Conservation (phyloP, 1,284 basidiomycete species). For the Schizophyllum amplum region DNA sequence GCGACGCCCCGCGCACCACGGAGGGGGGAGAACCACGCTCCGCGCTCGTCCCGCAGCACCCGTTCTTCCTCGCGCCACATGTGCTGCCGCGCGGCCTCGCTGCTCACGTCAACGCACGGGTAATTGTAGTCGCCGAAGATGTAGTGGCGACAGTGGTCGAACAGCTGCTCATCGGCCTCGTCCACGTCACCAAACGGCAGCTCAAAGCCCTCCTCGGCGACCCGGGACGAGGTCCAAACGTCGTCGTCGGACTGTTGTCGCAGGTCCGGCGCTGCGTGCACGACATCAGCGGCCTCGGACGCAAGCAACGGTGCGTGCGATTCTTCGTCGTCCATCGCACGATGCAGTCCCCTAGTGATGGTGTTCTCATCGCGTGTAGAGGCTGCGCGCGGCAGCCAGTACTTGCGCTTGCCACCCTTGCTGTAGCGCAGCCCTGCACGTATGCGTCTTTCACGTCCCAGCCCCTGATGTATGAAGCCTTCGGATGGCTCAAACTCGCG, state of each 20-base stretch:
- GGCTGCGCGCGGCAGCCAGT: slow-evolving; percentile 75
- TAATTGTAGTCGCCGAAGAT: slow-evolving; percentile 92
- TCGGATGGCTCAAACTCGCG: slow-evolving; percentile 94
- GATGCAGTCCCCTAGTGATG: slow-evolving; percentile 33
- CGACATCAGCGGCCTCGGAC: slow-evolving; percentile 55
- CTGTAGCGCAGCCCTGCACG: slow-evolving; percentile 87
- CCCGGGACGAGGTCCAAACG: slow-evolving; percentile 26
- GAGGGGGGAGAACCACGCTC: slow-evolving; percentile 59
- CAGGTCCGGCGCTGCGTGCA: slow-evolving; percentile 58
- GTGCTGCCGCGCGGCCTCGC: slow-evolving; percentile 52
- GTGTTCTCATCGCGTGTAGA: slow-evolving; percentile 27
- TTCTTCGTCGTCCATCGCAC: slow-evolving; percentile 41
- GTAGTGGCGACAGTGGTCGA: slow-evolving; percentile 59
- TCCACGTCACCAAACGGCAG: slow-evolving; percentile 53
- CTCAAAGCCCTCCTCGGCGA: slow-evolving; percentile 48
- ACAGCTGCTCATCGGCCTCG: slow-evolving; percentile 60
- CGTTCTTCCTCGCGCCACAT: slow-evolving; percentile 73
- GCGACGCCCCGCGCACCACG: slow-evolving; percentile 33
- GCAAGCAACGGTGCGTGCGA: slow-evolving; percentile 73
- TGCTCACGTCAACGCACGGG: slow-evolving; percentile 80
- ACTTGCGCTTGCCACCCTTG: slow-evolving; percentile 81
- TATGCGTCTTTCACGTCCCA: slow-evolving; percentile 76
- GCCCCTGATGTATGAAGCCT: slow-evolving; percentile 84
- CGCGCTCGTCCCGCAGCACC: slow-evolving; percentile 58
- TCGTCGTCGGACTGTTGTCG: slow-evolving; percentile 33